Evolutionary conservation across 2,329 filamentous ascomycete genomes (phyloP), one percentile per base, ranked within the genome.

Genomic region (Colletotrichum agaves): DNA sequence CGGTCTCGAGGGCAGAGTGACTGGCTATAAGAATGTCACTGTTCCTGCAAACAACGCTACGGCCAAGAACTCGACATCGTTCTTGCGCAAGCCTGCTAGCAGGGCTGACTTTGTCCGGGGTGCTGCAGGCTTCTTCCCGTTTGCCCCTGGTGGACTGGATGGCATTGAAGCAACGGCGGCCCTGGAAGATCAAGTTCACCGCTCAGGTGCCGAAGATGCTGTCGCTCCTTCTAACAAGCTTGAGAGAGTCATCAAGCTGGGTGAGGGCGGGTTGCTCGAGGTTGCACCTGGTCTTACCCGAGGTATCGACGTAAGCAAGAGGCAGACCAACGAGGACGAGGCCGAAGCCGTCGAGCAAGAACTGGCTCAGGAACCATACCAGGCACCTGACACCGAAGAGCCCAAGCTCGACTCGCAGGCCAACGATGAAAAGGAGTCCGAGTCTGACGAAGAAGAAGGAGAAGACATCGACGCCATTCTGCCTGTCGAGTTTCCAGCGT

Each of bases 21-120:
- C 93, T 8, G 94, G 94, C 57, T 98, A 99, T 79, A 92, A 91
- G 75, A 96, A 98, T 77, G 93, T 98, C 57, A 98, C 96, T 1
- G 90, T 98, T 8, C 93, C 95, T 5, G 93, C 93, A 37, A 92
- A 90, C 74, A 97, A 92, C 74, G 93, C 92, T 15, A 98, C 93
- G 15, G 95, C 94, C 53, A 99, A 98, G 81, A 97, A 97, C 75
- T 98, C 94, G 3, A 98, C 94, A 0, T 97, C 94, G 5, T 84
- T 98, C 44, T 83, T 92, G 15, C 88, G 96, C 50, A 97, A 97
- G 75, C 95, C 95, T 3, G 95, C 93, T 13, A 90, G 89, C 64
- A 88, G 93, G 70, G 93, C 93, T 33, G 94, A 98, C 56, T 97
- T 98, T 78, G 94, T 98, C 12, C 88, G 95, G 69, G 96, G 96